phyloP scores from a whole-genome alignment of 805 yeast genomes.

The Monosporozyma servazzii region DNA sequence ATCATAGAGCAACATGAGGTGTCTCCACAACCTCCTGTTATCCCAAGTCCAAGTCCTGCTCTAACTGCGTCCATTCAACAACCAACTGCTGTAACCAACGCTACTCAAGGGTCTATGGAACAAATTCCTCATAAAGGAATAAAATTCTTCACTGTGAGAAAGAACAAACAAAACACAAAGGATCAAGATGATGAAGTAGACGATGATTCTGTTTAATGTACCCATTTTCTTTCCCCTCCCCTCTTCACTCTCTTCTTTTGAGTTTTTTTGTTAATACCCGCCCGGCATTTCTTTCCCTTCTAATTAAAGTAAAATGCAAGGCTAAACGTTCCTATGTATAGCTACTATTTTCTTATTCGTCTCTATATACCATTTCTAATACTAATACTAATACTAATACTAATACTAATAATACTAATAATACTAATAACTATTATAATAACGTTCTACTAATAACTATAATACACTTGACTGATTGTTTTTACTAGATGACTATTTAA shows the following conservation, averaged over 20 bases:
- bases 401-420: too few species aligned
- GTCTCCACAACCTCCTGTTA: neutral
- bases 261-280: too few species aligned
- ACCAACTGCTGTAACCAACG: neutral
- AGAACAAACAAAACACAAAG: slow-evolving; percentile 25
- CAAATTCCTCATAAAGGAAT: slow-evolving; percentile 41
- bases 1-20: neutral
- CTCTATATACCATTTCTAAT: neutral
- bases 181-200: slow-evolving; percentile 24
- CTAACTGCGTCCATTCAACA: neutral
- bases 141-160: slow-evolving; percentile 68
- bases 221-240: neutral
- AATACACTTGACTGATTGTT: too few species aligned
- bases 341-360: neutral
- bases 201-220: slow-evolving; percentile 9
- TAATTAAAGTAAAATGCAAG: neutral
- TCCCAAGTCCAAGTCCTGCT: neutral
- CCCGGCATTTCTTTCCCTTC: neutral
- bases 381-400: neutral
- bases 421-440: too few species aligned
- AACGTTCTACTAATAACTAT: too few species aligned
- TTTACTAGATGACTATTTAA: neutral
- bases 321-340: neutral
- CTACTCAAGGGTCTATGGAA: slow-evolving; percentile 4
- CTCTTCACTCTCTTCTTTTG: neutral